Evolutionary conservation across 169 alveolate species (phyloP), one percentile per base, ranked within the genome.

Genomic region (Eimeria tenella): DNA sequence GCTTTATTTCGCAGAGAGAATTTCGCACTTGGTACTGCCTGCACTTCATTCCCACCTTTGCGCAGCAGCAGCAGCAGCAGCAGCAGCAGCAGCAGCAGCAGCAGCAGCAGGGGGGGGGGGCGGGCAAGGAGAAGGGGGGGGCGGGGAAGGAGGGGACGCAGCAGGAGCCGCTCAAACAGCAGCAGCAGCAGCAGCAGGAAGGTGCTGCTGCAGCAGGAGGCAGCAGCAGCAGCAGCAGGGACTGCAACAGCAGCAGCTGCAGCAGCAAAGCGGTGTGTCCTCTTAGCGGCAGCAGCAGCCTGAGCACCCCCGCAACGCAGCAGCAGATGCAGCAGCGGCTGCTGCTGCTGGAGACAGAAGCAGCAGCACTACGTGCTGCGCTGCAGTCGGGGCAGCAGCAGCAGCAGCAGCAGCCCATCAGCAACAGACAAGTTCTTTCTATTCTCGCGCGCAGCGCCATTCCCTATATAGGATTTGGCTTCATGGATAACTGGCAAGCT

Each of bases 391-490:
- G 56, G 53, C 71, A 53, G 71, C 88, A 21, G 62, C 83, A 73
- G 23, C 75, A 21, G 50, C 75, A 21, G 75, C 75, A 21, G 49
- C 83, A 73, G 60, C 65, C 65, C 8, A 58, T 58, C 65, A 58
- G 65, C 65, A 58, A 13, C 65, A 58, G 13, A 58, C 65, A 58
- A 13, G 13, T 58, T 8, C 83, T 25, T 13, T 31, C 13, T 9
- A 73, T 73, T 9, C 19, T 73, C 53, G 8, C 13, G 60, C 8
- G 49, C 8, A 25, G 49, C 83, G 60, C 49, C 53, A 42, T 77
- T 23, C 94, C 94, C 1, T 74, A 21, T 19, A 50, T 90, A 8
- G 94, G 94, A 4, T 90, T 90, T 25, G 94, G 94, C 9, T 56
- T 90, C 31, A 63, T 74, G 77, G 94, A 90, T 53, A 79, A 91